Evolutionary conservation across 169 alveolate genomes (phyloP).

Genomic region (Prorocentrum cordatum): DNA sequence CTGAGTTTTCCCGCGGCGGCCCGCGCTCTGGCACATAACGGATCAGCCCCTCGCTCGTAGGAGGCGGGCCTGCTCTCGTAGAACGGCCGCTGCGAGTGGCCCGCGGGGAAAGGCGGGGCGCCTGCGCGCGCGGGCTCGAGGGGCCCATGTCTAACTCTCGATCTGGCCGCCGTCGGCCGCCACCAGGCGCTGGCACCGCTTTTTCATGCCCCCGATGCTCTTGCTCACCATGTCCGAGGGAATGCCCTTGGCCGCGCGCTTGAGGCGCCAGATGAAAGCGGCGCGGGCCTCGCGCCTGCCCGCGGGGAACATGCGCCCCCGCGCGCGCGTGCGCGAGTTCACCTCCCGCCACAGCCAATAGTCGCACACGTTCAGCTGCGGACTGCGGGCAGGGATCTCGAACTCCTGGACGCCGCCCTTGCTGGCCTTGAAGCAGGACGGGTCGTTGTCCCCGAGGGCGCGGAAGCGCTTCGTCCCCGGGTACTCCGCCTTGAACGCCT

Average conservation of each 20-base stretch:
- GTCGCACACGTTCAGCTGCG: neutral
- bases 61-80: too few relatives aligned
- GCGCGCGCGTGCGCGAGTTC: conserved; percentile 10
- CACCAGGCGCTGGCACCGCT: neutral
- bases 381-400: neutral
- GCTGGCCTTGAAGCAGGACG: neutral
- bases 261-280: neutral
- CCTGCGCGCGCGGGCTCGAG: too few relatives aligned
- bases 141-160: too few relatives aligned
- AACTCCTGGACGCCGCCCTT: neutral
- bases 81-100: too few relatives aligned
- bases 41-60: too few relatives aligned
- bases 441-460: conserved; percentile 14
- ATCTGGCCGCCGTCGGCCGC: neutral
- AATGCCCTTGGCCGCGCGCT: neutral
- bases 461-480: neutral
- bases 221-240: neutral
- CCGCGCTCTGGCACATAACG: too few relatives aligned
- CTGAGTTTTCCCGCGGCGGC: too few relatives aligned
- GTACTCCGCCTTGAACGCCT: neutral
- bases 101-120: too few relatives aligned
- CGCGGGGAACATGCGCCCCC: neutral
- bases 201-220: neutral
- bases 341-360: conserved; percentile 4
- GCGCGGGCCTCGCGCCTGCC: neutral